phyloP scores from a whole-genome alignment of 2,329 filamentous ascomycete species.

The Furcasterigmium furcatum region DNA sequence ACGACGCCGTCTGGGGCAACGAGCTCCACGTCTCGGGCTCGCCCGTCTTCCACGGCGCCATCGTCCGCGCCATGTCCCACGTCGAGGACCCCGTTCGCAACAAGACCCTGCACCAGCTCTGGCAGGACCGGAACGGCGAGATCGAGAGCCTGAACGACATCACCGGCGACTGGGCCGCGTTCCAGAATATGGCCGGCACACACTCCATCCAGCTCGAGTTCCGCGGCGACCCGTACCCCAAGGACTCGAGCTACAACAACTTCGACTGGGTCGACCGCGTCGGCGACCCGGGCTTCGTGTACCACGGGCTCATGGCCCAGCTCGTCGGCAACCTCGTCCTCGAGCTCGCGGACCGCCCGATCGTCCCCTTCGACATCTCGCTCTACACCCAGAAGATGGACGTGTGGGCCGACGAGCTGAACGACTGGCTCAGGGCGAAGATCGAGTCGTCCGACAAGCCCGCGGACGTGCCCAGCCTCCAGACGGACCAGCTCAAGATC shows the following conservation, averaged over 20 bases:
- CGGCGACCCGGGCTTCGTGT: constrained; percentile 78
- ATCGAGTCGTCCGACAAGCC: constrained; percentile 59
- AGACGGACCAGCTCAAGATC: constrained; percentile 55
- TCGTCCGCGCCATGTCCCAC: constrained; percentile 71
- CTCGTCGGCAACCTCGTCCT: constrained; percentile 79
- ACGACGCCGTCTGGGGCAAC: constrained; percentile 72
- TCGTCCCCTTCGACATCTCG: constrained; percentile 78
- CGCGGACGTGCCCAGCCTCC: constrained; percentile 33
- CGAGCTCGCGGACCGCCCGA: constrained; percentile 76
- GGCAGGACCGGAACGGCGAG: constrained; percentile 61
- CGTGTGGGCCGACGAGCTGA: constrained; percentile 62
- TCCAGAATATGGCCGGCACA: constrained; percentile 86
- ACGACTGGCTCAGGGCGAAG: constrained; percentile 25
- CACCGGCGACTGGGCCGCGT: constrained; percentile 81
- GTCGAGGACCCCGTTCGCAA: constrained; percentile 72
- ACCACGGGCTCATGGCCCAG: constrained; percentile 77
- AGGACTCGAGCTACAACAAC: constrained; percentile 85
- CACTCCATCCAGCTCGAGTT: constrained; percentile 87
- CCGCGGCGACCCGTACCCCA: constrained; percentile 61
- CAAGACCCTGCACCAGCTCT: constrained; percentile 69
- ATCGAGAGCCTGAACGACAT: constrained; percentile 64
- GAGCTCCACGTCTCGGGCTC: constrained; percentile 77
- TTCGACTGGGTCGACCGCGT: constrained; percentile 80
- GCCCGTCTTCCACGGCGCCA: constrained; percentile 71
- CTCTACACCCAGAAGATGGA: constrained; percentile 67